Percentiles rank a stretch among this genome's conserved stretches.
Conservation (phyloP, 1,284 basidiomycete species). For the Somion occarium region DNA sequence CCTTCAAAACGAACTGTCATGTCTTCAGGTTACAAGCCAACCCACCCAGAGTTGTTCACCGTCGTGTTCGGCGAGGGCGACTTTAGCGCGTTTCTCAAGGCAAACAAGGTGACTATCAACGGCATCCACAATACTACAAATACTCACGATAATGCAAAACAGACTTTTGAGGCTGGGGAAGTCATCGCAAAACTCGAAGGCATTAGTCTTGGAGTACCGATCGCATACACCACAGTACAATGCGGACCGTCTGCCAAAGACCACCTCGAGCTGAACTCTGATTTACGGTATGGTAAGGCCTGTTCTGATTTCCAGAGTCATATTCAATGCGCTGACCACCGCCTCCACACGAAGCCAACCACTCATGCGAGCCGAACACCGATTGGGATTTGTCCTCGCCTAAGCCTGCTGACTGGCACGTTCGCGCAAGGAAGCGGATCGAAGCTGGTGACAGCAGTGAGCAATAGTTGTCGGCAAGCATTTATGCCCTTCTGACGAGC, state of each 20-base stretch:
- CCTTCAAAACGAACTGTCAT: too few species aligned
- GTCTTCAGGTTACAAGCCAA: conserved; percentile 1
- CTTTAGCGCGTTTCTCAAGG: conserved; percentile 2
- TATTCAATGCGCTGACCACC: too few species aligned
- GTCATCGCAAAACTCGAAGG: conserved; percentile 27
- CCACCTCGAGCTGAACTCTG: conserved; percentile 60
- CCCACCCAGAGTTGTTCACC: conserved; percentile 4
- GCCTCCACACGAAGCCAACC: conserved; percentile 55
- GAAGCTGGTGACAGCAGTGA: conserved; percentile 39
- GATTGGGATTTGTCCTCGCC: conserved; percentile 46
- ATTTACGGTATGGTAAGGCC: conserved; percentile 51
- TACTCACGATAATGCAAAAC: too few species aligned
- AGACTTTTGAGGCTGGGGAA: conserved; percentile 29
- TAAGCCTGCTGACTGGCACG: conserved; percentile 33
- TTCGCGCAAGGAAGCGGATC: conserved; percentile 34
- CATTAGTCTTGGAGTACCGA: conserved; percentile 21
- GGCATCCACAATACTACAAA: too few species aligned
- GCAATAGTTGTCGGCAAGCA: too few species aligned
- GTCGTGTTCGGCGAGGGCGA: conserved; percentile 4
- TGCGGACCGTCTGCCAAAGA: conserved; percentile 40
- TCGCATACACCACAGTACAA: conserved; percentile 40
- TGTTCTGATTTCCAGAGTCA: not conserved
- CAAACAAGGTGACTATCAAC: conserved; percentile 5
- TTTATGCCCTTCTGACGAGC: conserved; percentile 11
- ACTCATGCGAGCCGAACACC: conserved; percentile 63